A percentile compares a stretch with the other conserved stretches of the same genome.
Evolutionary conservation across 129 eudicot genomes (phyloP).

Genomic region (Artemisia argyi): DNA sequence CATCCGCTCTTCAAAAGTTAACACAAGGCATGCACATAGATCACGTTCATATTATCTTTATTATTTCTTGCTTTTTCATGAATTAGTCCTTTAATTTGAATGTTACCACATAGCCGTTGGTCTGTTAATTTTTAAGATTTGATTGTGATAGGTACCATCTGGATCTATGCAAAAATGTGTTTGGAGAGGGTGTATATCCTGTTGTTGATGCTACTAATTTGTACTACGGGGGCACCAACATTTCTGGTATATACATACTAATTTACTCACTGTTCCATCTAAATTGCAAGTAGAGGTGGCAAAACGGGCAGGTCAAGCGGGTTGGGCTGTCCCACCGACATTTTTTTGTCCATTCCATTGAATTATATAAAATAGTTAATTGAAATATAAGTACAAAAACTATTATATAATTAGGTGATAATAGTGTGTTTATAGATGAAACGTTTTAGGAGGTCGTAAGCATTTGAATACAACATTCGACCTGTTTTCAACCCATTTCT

Average conservation of each 20-base stretch:
- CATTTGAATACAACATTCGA: background rate
- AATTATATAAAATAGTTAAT: background rate
- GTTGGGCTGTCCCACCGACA: background rate
- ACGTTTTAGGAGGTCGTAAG: background rate
- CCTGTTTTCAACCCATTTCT: background rate
- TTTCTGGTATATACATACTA: slow-evolving; percentile 61
- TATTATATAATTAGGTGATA: too few relatives aligned
- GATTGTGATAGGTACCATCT: slow-evolving; percentile 78
- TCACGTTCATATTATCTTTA: background rate
- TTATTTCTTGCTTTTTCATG: background rate
- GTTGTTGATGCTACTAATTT: slow-evolving; percentile 77
- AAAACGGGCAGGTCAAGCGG: background rate
- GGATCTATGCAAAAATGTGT: slow-evolving; percentile 93
- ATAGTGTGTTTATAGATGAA: background rate
- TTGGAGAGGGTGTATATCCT: slow-evolving; percentile 87
- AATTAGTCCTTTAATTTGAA: background rate
- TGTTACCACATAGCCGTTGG: background rate
- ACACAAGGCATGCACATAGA: slow-evolving; percentile 50
- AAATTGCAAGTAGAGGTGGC: background rate
- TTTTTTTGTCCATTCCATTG: background rate
- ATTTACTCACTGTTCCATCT: background rate
- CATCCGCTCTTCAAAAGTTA: slow-evolving; percentile 76
- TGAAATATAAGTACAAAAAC: background rate
- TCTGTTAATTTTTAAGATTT: slow-evolving; percentile 2
- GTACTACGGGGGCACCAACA: slow-evolving; percentile 87